Evolutionary conservation across 768 basidiomycete species (phyloP).

Genomic region (Steccherinum ochraceum): DNA sequence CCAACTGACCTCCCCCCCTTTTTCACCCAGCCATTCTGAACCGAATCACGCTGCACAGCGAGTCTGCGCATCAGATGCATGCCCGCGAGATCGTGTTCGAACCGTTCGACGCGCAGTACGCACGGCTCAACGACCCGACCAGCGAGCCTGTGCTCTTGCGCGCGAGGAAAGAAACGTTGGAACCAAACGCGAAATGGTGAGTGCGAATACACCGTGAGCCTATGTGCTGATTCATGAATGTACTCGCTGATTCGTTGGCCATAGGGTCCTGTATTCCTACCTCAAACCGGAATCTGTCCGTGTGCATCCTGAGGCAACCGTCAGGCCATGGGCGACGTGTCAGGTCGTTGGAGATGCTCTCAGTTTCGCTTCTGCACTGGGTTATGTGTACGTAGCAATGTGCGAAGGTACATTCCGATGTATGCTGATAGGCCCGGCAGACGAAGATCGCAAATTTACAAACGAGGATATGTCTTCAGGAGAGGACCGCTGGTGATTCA

Average conservation of each 20-base stretch:
- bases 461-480: conserved; percentile 73
- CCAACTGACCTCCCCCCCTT: background rate
- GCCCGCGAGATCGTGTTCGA: conserved; percentile 78
- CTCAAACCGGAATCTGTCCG: conserved; percentile 81
- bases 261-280: conserved; percentile 73
- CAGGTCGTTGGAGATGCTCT: conserved; percentile 76
- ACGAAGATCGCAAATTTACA: conserved; percentile 72
- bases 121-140: conserved; percentile 42
- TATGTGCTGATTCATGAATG: no score
- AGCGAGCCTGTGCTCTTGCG: conserved; percentile 64
- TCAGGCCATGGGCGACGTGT: conserved; percentile 78
- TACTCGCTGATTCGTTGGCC: background rate
- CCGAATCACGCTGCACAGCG: conserved; percentile 75
- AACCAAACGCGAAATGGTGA: conserved; percentile 60
- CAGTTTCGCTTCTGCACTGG: conserved; percentile 74
- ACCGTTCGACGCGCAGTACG: conserved; percentile 60
- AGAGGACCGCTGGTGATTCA: conserved; percentile 65
- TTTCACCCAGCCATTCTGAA: conserved; percentile 57
- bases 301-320: conserved; percentile 81
- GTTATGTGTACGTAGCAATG: conserved; percentile 53
- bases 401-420: conserved; percentile 1
- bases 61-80: conserved; percentile 70
- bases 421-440: conserved; percentile 24
- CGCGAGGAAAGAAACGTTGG: conserved; percentile 69
- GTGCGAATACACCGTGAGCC: conserved; percentile 18